Conservation (phyloP, 2,329 filamentous ascomycete species). For the Diplodia intermedia region DNA sequence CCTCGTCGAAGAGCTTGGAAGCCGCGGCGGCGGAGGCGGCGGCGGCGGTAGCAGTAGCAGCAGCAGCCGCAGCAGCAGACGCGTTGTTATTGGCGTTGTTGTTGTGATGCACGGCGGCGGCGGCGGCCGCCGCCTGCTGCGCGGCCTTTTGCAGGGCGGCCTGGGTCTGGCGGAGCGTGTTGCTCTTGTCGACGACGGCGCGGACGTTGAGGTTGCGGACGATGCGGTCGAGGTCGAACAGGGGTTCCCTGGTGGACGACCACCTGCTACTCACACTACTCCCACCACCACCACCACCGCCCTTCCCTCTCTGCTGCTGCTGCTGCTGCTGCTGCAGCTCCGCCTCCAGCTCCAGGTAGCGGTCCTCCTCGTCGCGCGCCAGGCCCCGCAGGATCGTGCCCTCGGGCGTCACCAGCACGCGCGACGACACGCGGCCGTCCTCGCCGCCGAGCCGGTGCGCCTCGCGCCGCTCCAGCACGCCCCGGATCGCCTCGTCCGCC, state of each 20-base stretch:
- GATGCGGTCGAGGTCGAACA: conserved; percentile 29
- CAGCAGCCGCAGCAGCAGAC: conserved; percentile 32
- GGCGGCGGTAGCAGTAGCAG: conserved; percentile 45
- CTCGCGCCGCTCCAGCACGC: conserved; percentile 43
- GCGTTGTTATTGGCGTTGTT: not conserved
- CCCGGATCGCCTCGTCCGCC: conserved; percentile 62
- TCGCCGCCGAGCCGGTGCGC: conserved; percentile 54
- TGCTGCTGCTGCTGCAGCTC: conserved; percentile 46
- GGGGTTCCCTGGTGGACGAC: conserved; percentile 34
- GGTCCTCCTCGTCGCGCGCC: conserved; percentile 70
- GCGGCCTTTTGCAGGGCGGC: conserved; percentile 33
- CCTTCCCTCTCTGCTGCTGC: no score
- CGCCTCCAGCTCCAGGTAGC: conserved; percentile 72
- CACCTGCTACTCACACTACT: conserved; percentile 41
- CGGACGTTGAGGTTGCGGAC: conserved; percentile 26
- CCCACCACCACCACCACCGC: no score
- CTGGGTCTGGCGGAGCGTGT: conserved; percentile 31
- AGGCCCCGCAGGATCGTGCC: conserved; percentile 79
- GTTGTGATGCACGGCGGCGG: conserved; percentile 34
- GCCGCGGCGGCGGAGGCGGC: conserved; percentile 35
- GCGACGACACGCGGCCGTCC: conserved; percentile 54
- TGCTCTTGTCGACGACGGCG: conserved; percentile 23
- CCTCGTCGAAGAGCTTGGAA: conserved; percentile 13
- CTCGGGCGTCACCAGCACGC: conserved; percentile 76
- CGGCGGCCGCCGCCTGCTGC: conserved; percentile 28